phyloP scores from a whole-genome alignment of 1,284 basidiomycete genomes.

The Trichosporon coremiiforme region DNA sequence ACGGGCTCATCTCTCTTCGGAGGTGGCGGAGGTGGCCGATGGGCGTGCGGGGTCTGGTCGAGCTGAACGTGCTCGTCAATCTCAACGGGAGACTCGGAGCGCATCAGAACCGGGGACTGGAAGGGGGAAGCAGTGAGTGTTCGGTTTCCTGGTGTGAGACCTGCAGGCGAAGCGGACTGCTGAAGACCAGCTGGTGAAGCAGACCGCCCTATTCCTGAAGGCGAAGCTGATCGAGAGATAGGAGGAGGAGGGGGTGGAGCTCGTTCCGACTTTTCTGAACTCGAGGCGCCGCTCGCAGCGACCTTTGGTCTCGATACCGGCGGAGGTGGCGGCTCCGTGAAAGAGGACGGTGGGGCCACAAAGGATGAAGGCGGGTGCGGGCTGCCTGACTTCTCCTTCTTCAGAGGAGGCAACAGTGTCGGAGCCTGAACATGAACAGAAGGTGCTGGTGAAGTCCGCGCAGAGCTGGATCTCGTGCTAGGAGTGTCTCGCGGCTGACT shows the following conservation, averaged over 20 bases:
- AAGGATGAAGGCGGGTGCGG: neutral
- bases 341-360: neutral
- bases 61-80: neutral
- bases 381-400: neutral
- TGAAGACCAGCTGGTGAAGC: neutral
- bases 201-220: neutral
- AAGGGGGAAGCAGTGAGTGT: neutral
- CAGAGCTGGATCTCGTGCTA: neutral
- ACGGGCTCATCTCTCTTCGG: neutral
- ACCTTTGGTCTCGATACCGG: conserved; percentile 25
- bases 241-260: conserved; percentile 20
- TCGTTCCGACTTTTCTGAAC: neutral
- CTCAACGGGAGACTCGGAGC: neutral
- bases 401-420: neutral
- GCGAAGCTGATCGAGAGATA: conserved; percentile 8
- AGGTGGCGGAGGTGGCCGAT: conserved; percentile 22
- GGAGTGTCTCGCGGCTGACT: neutral
- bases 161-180: neutral
- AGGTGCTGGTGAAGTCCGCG: conserved; percentile 2
- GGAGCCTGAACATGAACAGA: neutral
- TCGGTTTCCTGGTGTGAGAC: neutral
- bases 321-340: conserved; percentile 14
- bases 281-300: conserved; percentile 17
- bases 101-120: neutral
- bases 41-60: neutral